Evolutionary conservation across 2,329 filamentous ascomycete genomes (phyloP).

Genomic region (Aulographum hederae): DNA sequence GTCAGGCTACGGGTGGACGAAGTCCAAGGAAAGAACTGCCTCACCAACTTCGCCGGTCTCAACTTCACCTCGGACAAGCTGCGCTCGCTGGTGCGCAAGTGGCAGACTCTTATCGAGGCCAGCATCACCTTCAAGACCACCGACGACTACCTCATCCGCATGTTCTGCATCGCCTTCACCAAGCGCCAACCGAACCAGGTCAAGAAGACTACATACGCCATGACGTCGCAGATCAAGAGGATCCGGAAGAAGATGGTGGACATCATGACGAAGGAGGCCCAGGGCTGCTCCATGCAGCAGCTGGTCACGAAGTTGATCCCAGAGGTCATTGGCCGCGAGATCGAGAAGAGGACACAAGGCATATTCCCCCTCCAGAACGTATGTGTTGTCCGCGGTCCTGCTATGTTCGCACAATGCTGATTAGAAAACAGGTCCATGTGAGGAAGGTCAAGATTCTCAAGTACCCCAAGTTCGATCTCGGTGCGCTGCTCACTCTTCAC

Average conservation of each 20-base stretch:
- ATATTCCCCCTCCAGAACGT: slow-evolving; percentile 99
- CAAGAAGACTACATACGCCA: slow-evolving; percentile 99
- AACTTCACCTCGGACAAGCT: slow-evolving; percentile 99
- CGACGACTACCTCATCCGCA: slow-evolving; percentile 97
- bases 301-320: slow-evolving; percentile 97
- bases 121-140: slow-evolving; percentile 99
- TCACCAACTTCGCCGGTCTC: slow-evolving; percentile 99
- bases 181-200: slow-evolving; percentile 99
- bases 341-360: slow-evolving; percentile 97
- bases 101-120: slow-evolving; percentile 98
- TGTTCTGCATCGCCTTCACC: slow-evolving; percentile 99
- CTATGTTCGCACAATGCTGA: slow-evolving; percentile 9
- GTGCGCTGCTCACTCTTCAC: slow-evolving; percentile 87
- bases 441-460: slow-evolving; percentile 99
- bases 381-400: slow-evolving; percentile 19
- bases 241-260: slow-evolving; percentile 99
- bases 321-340: slow-evolving; percentile 98
- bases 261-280: slow-evolving; percentile 93
- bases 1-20: slow-evolving; percentile 97
- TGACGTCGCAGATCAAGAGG: slow-evolving; percentile 87
- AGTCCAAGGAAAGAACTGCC: slow-evolving; percentile 99
- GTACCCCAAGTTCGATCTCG: slow-evolving; percentile 96
- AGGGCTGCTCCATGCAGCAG: slow-evolving; percentile 86
- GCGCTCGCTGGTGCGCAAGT: slow-evolving; percentile 96
- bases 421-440: slow-evolving; percentile 74